Percentiles rank a stretch among this genome's conserved stretches.
Conservation (phyloP, 2,329 filamentous ascomycete genomes). For the Trichoderma hamatum region DNA sequence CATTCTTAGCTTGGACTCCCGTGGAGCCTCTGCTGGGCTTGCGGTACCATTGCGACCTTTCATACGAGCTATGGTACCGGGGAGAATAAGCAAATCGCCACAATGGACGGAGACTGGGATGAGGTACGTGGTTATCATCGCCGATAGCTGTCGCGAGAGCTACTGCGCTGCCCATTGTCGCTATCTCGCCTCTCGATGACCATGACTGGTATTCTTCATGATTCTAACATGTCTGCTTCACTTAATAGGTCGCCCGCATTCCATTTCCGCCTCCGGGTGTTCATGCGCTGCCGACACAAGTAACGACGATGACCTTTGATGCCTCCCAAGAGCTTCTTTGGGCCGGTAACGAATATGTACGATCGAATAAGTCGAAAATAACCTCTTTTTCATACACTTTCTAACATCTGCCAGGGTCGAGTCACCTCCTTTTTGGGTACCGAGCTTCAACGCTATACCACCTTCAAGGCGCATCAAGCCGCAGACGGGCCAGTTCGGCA, state of each 20-base stretch:
- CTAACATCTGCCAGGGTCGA: conserved; percentile 65
- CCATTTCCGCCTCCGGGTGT: conserved; percentile 76
- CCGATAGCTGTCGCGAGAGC: neutral
- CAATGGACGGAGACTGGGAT: conserved; percentile 71
- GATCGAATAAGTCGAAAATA: conserved; percentile 34
- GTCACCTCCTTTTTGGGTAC: conserved; percentile 86
- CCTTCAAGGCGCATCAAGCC: conserved; percentile 76
- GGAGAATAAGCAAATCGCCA: conserved; percentile 45
- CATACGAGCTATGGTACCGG: conserved; percentile 39
- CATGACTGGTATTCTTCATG: neutral
- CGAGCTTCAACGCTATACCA: conserved; percentile 87
- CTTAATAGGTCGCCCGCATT: conserved; percentile 72
- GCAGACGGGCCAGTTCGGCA: conserved; percentile 82
- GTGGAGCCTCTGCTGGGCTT: conserved; percentile 24
- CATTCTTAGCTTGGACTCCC: conserved; percentile 22
- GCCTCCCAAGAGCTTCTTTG: conserved; percentile 86
- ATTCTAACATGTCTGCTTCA: conserved; percentile 24
- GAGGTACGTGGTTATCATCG: conserved; percentile 52
- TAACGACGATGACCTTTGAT: conserved; percentile 86
- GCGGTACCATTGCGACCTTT: conserved; percentile 23
- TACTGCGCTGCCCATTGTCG: neutral
- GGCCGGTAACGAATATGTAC: conserved; percentile 88
- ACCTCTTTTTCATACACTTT: neutral
- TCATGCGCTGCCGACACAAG: conserved; percentile 69
- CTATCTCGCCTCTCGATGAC: neutral